Evolutionary conservation across 768 basidiomycete genomes (phyloP).

Genomic region (Gelatoporia subvermispora): DNA sequence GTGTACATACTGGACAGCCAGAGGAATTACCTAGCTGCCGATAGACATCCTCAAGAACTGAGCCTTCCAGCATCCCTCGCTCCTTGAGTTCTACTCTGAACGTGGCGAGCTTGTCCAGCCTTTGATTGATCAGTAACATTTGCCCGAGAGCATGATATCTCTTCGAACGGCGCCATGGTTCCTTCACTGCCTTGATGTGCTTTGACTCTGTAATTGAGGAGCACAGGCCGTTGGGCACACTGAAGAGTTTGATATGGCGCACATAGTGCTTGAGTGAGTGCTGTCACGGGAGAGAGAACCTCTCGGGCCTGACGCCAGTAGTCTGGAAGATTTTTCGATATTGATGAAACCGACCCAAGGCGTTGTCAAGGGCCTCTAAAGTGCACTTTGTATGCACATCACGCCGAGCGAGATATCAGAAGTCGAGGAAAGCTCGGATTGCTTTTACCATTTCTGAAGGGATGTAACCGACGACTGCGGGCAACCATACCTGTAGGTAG

Average conservation of each 20-base stretch:
- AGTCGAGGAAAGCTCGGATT: constrained; percentile 16
- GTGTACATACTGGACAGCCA: too few relatives aligned
- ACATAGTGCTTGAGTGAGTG: constrained; percentile 12
- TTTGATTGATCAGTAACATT: constrained; percentile 16
- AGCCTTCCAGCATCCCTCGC: constrained; percentile 11
- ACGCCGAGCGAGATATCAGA: constrained; percentile 16
- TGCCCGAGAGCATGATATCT: constrained; percentile 13
- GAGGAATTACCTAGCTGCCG: too few relatives aligned
- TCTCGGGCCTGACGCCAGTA: constrained; percentile 3
- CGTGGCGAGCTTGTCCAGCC: constrained; percentile 22
- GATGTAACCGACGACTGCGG: constrained; percentile 15
- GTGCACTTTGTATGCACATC: not conserved
- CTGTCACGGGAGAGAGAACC: constrained; percentile 12
- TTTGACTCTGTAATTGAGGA: constrained; percentile 19
- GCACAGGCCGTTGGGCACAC: constrained; percentile 16
- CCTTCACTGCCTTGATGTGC: constrained; percentile 18
- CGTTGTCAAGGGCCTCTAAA: not conserved
- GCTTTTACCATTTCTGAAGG: constrained; percentile 12
- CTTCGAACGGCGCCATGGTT: constrained; percentile 17
- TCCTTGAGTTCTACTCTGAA: constrained; percentile 9
- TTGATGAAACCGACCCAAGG: not conserved
- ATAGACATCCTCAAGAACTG: too few relatives aligned
- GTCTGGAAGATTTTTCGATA: constrained; percentile 3
- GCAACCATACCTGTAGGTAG: too few relatives aligned
- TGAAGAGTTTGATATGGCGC: constrained; percentile 5